Evolutionary conservation across 108 stramenopile genomes (phyloP).

Genomic region (Pseudonitzschia delicatissima): DNA sequence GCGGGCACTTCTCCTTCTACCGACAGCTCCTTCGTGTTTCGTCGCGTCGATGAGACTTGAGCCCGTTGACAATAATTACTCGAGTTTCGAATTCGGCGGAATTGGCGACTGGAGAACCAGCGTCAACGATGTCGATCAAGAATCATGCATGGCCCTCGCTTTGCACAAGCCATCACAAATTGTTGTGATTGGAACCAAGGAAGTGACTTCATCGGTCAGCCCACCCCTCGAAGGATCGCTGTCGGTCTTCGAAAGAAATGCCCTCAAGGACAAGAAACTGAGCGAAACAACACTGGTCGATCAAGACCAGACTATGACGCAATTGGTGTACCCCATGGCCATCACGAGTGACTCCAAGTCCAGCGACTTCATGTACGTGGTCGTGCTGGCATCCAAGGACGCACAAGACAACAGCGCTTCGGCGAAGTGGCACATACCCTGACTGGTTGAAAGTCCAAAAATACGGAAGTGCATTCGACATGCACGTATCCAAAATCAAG

Average conservation of each 20-base stretch:
- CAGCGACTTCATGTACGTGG: constrained; percentile 4
- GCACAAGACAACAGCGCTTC: not conserved
- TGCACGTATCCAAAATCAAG: constrained; percentile 15
- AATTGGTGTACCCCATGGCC: constrained; percentile 6
- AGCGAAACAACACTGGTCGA: not conserved
- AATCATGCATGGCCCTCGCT: not conserved
- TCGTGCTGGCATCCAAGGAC: constrained; percentile 1
- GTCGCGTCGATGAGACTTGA: not conserved
- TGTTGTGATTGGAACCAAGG: constrained; percentile 5
- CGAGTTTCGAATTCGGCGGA: not conserved
- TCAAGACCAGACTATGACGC: not conserved
- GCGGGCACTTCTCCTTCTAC: not conserved
- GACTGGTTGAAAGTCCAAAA: constrained; percentile 18
- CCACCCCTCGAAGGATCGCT: not conserved
- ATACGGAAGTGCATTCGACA: constrained; percentile 26
- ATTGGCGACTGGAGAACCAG: constrained; percentile 4
- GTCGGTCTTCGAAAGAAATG: not conserved
- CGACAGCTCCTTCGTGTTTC: not conserved
- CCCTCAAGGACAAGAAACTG: not conserved
- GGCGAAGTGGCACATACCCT: not conserved
- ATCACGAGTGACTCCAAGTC: not conserved
- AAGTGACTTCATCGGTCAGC: not conserved
- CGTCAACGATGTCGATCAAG: not conserved
- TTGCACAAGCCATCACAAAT: constrained; percentile 8
- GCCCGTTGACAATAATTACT: not conserved